Base-by-base conservation (phyloP, 2,329 filamentous ascomycete genomes). In the Sarocladium kiliense region DNA sequence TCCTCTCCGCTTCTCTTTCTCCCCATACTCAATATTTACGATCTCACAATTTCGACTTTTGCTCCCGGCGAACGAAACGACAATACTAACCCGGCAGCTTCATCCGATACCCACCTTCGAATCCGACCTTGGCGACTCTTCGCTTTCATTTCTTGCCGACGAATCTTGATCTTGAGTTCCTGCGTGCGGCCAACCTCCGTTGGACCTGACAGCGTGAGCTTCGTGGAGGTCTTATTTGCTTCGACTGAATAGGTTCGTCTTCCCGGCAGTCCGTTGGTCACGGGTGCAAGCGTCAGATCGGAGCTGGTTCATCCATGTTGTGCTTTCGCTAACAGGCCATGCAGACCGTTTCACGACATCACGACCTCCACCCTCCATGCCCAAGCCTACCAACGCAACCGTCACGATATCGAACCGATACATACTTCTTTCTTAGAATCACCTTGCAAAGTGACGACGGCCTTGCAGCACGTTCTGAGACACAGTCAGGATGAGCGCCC, bases 401-500 rank as follows among this genome's bases (percentile, higher is more conserved):
- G 27, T 2, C 18, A 36, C 47, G 47, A 51, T 51, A 51, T 27
- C 47, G 14, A 23, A 25, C 21, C 25, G 44, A 47, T 36, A 16
- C 3, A 4, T 36, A 27, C 47, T 14, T 12, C 27, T 36, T 21
- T 36, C 47, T 36, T 25, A 51, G 47, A 26, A 34, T 51, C 44
- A 18, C 16, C 14, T 27, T 32, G 7, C 30, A 34, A 16, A 18
- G n/a, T 4, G 30, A 37, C 16, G 16, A 36, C 9, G 4, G 25
- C 34, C 14, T 41, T 9, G 18, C 27, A 7, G 39, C 51, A 27
- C 12, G 26, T 51, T 21, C 27, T 51, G 27, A 36, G 26, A 3
- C 21, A 5, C 30, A 16, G 59, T 53, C 59, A 63, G 56, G 55
- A 80, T 79, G 74, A 79, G 72, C 69, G 74, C 71, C 59, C 78